A percentile compares a stretch with the other conserved stretches of the same genome.
Conservation (phyloP, 805 yeast species). For the Suhomyces sp. region DNA sequence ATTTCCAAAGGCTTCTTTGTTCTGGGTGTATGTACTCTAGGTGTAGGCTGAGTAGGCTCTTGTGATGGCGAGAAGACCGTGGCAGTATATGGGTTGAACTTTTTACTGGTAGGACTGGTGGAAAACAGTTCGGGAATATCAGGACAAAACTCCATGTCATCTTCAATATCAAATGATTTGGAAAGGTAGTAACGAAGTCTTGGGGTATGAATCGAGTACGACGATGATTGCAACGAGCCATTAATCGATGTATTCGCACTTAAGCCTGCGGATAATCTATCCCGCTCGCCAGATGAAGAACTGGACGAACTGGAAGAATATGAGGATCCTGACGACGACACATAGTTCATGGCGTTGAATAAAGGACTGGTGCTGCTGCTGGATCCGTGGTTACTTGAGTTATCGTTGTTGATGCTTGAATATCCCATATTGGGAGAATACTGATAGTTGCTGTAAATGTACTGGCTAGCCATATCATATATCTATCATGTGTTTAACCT, state of each 20-base stretch:
- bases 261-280: not conserved
- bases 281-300: slow-evolving; percentile 1
- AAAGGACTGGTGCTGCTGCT: slow-evolving; percentile 27
- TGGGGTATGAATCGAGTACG: slow-evolving; percentile 43
- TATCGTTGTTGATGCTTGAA: slow-evolving; percentile 4
- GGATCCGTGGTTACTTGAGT: slow-evolving; percentile 5
- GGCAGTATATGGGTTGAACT: slow-evolving; percentile 68
- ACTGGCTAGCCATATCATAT: slow-evolving; percentile 32
- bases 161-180: slow-evolving; percentile 60
- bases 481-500: not conserved
- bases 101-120: slow-evolving; percentile 38
- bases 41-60: slow-evolving; percentile 20
- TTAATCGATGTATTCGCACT: slow-evolving; percentile 8
- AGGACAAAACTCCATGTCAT: slow-evolving; percentile 65
- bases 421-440: slow-evolving; percentile 31
- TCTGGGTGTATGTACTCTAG: slow-evolving; percentile 52
- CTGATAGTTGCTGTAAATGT: slow-evolving; percentile 32
- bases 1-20: slow-evolving; percentile 59
- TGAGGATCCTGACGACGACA: slow-evolving; percentile 20
- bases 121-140: slow-evolving; percentile 43
- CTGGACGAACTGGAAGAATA: slow-evolving; percentile 14
- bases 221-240: slow-evolving; percentile 11
- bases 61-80: slow-evolving; percentile 58
- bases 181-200: slow-evolving; percentile 56
- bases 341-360: slow-evolving; percentile 25